Evolutionary conservation across 2,329 filamentous ascomycete species (phyloP).

Genomic region (Diplodia sapinea): DNA sequence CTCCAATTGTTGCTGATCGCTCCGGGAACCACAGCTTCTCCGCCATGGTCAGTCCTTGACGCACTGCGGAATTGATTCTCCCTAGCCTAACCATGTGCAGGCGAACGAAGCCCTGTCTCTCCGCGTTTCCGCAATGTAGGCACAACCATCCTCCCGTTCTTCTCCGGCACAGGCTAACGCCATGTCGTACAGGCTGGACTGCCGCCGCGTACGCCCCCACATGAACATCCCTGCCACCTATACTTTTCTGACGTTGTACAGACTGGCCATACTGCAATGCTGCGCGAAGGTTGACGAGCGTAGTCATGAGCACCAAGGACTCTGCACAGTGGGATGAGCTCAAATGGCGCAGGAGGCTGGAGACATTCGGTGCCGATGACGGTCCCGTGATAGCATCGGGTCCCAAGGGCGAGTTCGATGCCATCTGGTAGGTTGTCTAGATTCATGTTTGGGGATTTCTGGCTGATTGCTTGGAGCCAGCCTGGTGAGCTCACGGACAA

Average conservation of each 20-base stretch:
- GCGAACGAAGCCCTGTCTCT: slow-evolving; percentile 81
- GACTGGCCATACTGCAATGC: slow-evolving; percentile 91
- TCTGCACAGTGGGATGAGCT: slow-evolving; percentile 63
- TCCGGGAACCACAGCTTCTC: slow-evolving; percentile 41
- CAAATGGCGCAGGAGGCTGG: slow-evolving; percentile 73
- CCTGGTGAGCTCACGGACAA: slow-evolving; percentile 58
- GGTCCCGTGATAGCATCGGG: slow-evolving; percentile 71
- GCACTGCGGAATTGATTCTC: neutral
- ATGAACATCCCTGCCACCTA: slow-evolving; percentile 35
- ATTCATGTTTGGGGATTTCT: too few relatives aligned
- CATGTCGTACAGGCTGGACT: slow-evolving; percentile 52
- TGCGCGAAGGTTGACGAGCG: slow-evolving; percentile 71
- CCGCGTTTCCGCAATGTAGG: slow-evolving; percentile 79
- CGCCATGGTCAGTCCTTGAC: slow-evolving; percentile 44
- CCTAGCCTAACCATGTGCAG: slow-evolving; percentile 42
- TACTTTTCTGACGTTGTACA: slow-evolving; percentile 36
- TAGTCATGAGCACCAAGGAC: slow-evolving; percentile 62
- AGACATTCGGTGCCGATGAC: slow-evolving; percentile 75
- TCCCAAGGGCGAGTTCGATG: slow-evolving; percentile 72
- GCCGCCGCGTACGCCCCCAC: slow-evolving; percentile 50
- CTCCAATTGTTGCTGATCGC: slow-evolving; percentile 22
- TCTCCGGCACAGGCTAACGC: neutral
- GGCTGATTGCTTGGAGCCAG: slow-evolving; percentile 39
- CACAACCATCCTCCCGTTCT: neutral
- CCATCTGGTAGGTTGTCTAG: slow-evolving; percentile 70